Conservation (phyloP, 768 basidiomycete genomes). For the Gymnopilus dilepis region DNA sequence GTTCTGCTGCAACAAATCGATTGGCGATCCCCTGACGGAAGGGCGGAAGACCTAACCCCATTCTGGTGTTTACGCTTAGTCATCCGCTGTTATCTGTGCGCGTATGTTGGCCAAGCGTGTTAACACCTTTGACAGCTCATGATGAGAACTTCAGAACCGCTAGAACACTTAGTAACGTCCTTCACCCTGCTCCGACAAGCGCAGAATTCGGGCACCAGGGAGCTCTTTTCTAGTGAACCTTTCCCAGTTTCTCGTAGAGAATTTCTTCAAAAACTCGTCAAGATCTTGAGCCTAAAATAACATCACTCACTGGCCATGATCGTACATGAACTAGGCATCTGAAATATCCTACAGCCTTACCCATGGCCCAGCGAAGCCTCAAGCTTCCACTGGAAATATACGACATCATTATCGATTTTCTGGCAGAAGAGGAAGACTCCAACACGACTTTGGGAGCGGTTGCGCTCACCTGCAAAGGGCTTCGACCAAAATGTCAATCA, state of each 20-base stretch:
- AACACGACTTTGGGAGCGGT: slow-evolving; percentile 1
- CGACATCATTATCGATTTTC: slow-evolving; percentile 11
- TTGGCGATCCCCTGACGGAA: slow-evolving; percentile 6
- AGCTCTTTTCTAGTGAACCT: not conserved
- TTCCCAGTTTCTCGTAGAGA: too few relatives aligned
- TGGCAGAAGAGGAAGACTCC: slow-evolving; percentile 13
- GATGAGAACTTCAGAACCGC: not conserved
- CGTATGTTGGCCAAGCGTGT: not conserved
- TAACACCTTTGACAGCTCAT: too few relatives aligned
- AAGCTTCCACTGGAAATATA: slow-evolving; percentile 7
- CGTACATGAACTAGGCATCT: not conserved
- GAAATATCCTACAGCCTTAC: not conserved
- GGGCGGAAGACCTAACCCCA: slow-evolving; percentile 21
- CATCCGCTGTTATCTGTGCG: not conserved
- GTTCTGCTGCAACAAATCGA: slow-evolving; percentile 15
- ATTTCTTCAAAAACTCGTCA: not conserved
- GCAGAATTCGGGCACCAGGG: not conserved
- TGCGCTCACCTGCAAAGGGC: slow-evolving; percentile 3
- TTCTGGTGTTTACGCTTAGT: slow-evolving; percentile 9
- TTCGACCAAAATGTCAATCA: slow-evolving; percentile 10
- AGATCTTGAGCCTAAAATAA: not conserved
- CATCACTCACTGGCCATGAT: not conserved
- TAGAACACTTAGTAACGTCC: not conserved
- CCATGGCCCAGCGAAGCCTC: not conserved
- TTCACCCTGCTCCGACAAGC: not conserved